Evolutionary conservation across 208 protist genomes (phyloP), one percentile per base, ranked within the genome.

Genomic region (Herpetomonas samuelpessoai): DNA sequence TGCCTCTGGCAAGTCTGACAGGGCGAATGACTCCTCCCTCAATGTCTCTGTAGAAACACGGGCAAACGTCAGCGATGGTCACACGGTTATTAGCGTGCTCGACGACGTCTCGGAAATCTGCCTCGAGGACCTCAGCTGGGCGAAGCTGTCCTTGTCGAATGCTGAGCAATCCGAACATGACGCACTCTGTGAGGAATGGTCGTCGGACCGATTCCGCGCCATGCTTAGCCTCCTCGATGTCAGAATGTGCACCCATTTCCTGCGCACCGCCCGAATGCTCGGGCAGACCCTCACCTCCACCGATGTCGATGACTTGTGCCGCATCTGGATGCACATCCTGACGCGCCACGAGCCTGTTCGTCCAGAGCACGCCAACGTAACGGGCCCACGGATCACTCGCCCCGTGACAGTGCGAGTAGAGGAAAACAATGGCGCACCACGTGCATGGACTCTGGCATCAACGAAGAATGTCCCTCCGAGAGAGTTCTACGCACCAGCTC

Each of bases 221-320:
- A 65, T 73, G 9, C 65, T 86, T 44, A 62, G 66, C 30, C 71
- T 68, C 10, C 64, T 92, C 2, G 86, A 92, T 45, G 71, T 88
- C 38, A 52, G 64, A 10, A 55, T 88, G 7, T 92, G 86, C 44
- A 65, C 64, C 6, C 66, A 68, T 21, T 65, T 88, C 24, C 69
- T 92, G 10, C 70, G 64, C 26, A 62, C 86, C 19, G 71, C 86
- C 9, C 81, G 78, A 9, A 38, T 31, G 16, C 45, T 83, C 2
- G 74, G 76, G 24, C 38, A 68, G 58, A 63, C 77, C n/a, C 50
- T 92, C 10, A 74, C 46, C 24, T 79, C 84, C 12, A 67, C 78
- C 44, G 82, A 85, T 55, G 74, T 92, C 14, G 86, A 89, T 57
- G 65, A 50, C 12, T 69, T 92, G 2, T 85, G 82, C 53, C 70